Conservation (phyloP, 306 rosid species). For the Vicia sativa region DNA sequence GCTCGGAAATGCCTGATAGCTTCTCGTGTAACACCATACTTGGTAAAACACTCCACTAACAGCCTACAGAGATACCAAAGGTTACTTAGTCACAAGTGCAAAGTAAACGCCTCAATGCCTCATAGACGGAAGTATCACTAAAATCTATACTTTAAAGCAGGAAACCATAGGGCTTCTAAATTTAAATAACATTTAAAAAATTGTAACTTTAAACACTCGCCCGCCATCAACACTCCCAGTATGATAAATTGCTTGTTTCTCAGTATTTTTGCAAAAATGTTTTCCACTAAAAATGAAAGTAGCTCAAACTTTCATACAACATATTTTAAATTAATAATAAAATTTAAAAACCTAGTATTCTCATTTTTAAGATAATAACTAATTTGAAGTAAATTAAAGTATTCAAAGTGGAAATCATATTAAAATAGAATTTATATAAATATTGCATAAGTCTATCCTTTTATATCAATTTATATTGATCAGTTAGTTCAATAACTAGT, state of each 20-base stretch:
- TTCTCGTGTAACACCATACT: constrained; percentile 85
- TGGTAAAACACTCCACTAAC: constrained; percentile 94
- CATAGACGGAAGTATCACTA: constrained; percentile 9
- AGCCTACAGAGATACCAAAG: constrained; percentile 59
- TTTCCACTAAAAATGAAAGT: not conserved
- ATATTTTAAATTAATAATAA: not conserved
- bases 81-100: not conserved
- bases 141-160: constrained; percentile 26
- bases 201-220: not conserved
- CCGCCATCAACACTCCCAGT: not conserved
- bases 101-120: constrained; percentile 7
- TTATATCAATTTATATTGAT: not conserved
- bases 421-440: not conserved
- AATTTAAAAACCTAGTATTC: not conserved
- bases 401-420: not conserved
- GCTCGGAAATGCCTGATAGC: constrained; percentile 98
- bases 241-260: not conserved
- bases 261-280: not conserved
- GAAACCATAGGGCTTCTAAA: constrained; percentile 9
- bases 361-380: not conserved
- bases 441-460: not conserved
- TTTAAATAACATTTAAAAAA: constrained; percentile 10
- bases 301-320: not conserved
- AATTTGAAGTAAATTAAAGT: not conserved
- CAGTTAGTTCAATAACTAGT: not conserved